Evolutionary conservation across 805 yeast species (phyloP).

Genomic region (Lipomyces kockii): DNA sequence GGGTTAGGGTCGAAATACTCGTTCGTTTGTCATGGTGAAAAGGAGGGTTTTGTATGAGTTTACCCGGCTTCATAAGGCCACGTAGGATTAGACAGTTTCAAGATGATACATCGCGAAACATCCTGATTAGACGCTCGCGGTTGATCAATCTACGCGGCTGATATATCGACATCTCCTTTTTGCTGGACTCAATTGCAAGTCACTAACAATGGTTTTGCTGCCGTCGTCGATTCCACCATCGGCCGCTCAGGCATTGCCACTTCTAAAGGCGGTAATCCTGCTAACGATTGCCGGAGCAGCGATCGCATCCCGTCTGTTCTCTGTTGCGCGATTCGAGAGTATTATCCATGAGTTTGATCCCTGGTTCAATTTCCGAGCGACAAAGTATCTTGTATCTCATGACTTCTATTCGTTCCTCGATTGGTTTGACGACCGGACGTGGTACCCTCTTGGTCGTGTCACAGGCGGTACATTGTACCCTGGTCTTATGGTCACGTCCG

Average conservation of each 20-base stretch:
- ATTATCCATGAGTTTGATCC: slow-evolving; percentile 96
- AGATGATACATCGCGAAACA: too few species aligned
- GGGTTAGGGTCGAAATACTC: background rate
- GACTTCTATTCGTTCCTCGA: slow-evolving; percentile 90
- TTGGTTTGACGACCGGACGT: slow-evolving; percentile 98
- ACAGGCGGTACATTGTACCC: slow-evolving; percentile 99
- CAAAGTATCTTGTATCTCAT: slow-evolving; percentile 83
- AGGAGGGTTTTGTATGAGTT: background rate
- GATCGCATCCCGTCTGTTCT: slow-evolving; percentile 85
- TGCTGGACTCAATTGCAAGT: background rate
- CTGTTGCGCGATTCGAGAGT: slow-evolving; percentile 94
- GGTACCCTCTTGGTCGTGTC: slow-evolving; percentile 99
- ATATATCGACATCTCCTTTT: background rate
- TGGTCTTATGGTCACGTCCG: slow-evolving; percentile 97
- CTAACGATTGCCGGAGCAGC: slow-evolving; percentile 67
- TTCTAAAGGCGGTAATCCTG: slow-evolving; percentile 25
- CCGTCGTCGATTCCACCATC: slow-evolving; percentile 12
- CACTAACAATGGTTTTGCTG: slow-evolving; percentile 1
- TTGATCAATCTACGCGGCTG: background rate
- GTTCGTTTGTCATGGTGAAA: background rate
- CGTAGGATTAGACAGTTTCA: background rate
- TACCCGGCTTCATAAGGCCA: background rate
- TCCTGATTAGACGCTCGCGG: background rate
- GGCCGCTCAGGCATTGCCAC: slow-evolving; percentile 23
- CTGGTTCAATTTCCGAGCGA: slow-evolving; percentile 95